Conservation (phyloP, 768 basidiomycete species). For the Tricholoma matsutake region DNA sequence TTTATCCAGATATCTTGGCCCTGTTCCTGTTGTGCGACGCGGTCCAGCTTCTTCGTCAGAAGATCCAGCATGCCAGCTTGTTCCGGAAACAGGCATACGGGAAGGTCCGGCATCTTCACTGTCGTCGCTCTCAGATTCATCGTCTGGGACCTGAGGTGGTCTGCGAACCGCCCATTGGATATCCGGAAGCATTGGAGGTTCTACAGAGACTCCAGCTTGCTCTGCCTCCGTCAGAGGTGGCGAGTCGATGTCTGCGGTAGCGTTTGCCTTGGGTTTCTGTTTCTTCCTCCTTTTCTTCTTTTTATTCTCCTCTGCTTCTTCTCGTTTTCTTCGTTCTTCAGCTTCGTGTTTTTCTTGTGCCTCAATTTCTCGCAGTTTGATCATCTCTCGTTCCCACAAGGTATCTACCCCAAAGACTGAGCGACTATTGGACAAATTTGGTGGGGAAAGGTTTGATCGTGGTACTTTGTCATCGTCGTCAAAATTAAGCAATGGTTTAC, state of each 20-base stretch:
- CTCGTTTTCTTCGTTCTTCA: constrained; percentile 45
- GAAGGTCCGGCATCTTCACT: constrained; percentile 32
- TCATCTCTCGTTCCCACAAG: constrained; percentile 89
- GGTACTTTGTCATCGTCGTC: constrained; percentile 45
- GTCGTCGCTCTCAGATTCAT: constrained; percentile 54
- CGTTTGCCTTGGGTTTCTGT: constrained; percentile 35
- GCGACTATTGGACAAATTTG: constrained; percentile 41
- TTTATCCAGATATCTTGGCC: constrained; percentile 47
- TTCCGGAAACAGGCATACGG: constrained; percentile 12
- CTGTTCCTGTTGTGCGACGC: constrained; percentile 55
- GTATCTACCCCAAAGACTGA: constrained; percentile 95
- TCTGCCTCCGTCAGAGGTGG: constrained; percentile 11
- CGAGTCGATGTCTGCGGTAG: not conserved
- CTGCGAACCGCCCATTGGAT: constrained; percentile 38
- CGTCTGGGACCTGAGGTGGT: constrained; percentile 38
- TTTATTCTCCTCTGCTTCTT: constrained; percentile 44
- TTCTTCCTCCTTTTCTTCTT: constrained; percentile 51
- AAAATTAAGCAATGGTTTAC: constrained; percentile 68
- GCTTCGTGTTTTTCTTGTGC: constrained; percentile 58
- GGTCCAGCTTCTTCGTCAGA: constrained; percentile 67
- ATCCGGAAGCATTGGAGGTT: constrained; percentile 45
- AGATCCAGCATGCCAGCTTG: constrained; percentile 50
- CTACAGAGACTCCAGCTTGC: constrained; percentile 30
- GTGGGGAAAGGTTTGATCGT: constrained; percentile 21
- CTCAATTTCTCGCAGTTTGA: constrained; percentile 75